These are phyloP conservation scores for Populus trichocarpa DNA, from an alignment of 441 rosid species.

Conservation along the genomic window DNA sequence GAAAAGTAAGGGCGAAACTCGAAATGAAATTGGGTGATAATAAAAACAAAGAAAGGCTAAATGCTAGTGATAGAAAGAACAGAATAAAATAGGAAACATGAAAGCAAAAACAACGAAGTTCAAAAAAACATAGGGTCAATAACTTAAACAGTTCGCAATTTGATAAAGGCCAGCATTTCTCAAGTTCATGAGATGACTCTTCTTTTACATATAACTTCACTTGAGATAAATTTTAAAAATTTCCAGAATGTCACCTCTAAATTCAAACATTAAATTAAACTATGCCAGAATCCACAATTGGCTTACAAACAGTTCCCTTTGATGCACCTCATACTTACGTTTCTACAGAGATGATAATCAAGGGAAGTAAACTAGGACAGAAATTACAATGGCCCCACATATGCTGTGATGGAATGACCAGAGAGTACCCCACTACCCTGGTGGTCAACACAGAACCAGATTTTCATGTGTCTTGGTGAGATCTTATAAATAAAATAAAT, in stretches of 20 bases:
- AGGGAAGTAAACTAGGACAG: neutral
- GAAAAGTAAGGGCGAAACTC: neutral
- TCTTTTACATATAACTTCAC: neutral
- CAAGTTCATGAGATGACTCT: neutral
- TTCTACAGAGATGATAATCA: neutral
- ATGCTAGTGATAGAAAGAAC: neutral
- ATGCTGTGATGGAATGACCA: neutral
- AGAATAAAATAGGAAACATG: neutral
- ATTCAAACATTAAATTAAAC: neutral
- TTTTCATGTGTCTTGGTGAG: neutral
- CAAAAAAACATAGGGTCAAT: neutral
- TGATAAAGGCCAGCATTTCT: neutral
- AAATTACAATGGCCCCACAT: neutral
- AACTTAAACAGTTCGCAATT: neutral
- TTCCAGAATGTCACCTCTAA: neutral
- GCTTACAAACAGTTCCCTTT: neutral
- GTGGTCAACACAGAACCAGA: neutral
- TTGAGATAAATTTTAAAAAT: neutral
- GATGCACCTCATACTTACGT: neutral
- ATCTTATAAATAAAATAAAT: too few relatives aligned
- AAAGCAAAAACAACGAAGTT: neutral
- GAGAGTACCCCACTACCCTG: neutral
- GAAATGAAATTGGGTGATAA: neutral
- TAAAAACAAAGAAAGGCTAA: neutral
- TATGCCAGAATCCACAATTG: neutral